phyloP scores from a whole-genome alignment of 163 green algal genomes.

The Chlamydomonas reinhardtii region DNA sequence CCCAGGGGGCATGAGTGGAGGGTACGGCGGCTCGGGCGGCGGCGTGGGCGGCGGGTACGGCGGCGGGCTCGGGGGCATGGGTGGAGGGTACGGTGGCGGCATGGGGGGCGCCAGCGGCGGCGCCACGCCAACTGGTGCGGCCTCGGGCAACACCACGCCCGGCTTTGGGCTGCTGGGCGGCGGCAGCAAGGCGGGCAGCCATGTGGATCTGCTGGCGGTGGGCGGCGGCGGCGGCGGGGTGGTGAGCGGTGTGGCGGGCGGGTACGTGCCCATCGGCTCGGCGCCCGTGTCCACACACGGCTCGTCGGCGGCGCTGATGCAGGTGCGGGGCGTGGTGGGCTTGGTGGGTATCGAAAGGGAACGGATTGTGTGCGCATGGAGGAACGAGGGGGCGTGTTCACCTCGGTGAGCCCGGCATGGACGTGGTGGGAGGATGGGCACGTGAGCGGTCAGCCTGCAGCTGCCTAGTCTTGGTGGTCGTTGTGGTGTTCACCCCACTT shows the following conservation, averaged over 20 bases:
- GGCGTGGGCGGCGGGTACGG: not conserved
- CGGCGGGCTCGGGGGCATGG: not conserved
- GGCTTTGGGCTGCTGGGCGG: not conserved
- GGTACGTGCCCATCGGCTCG: not conserved
- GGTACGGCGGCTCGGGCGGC: not conserved
- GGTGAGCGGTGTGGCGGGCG: not conserved
- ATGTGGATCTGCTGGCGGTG: slow-evolving; percentile 6
- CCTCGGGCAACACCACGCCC: not conserved
- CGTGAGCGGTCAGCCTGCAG: no score
- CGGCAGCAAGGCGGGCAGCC: not conserved
- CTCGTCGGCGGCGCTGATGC: not conserved
- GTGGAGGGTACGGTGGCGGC: not conserved
- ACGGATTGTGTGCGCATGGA: no score
- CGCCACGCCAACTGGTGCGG: not conserved
- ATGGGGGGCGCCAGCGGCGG: not conserved
- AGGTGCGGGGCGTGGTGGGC: no score
- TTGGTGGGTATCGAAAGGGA: no score
- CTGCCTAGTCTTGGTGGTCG: no score
- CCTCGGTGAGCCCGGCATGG: no score
- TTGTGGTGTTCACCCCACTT: no score
- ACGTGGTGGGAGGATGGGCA: no score
- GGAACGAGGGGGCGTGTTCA: no score
- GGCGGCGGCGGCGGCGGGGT: not conserved
- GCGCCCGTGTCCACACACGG: not conserved
- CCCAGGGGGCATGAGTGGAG: not conserved